phyloP scores from a whole-genome alignment of 495 filamentous ascomycete genomes.

The Talaromyces adpressus region DNA sequence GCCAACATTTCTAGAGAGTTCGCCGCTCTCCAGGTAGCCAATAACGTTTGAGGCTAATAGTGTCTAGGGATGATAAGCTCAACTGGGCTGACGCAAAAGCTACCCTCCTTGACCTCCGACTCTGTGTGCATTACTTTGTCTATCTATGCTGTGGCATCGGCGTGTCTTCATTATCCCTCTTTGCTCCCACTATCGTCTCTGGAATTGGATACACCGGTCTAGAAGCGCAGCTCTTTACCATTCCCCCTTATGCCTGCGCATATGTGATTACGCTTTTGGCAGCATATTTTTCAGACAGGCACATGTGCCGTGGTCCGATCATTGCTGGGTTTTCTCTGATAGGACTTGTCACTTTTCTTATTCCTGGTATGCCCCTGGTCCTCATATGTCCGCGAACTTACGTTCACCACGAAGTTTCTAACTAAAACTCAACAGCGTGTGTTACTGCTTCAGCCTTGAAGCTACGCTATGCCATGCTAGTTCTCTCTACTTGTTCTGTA shows the following conservation, averaged over 20 bases:
- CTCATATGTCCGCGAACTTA: background rate
- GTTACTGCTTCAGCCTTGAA: background rate
- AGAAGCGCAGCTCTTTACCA: conserved; percentile 33
- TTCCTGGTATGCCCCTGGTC: background rate
- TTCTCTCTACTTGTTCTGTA: background rate
- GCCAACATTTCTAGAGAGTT: conserved; percentile 37
- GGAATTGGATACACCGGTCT: conserved; percentile 49
- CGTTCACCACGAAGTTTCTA: background rate
- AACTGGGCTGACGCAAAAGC: conserved; percentile 43
- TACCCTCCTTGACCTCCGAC: conserved; percentile 42
- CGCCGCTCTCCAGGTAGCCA: conserved; percentile 26
- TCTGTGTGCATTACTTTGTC: conserved; percentile 39
- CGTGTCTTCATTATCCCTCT: conserved; percentile 26
- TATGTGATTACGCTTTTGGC: background rate
- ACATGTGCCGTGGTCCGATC: background rate
- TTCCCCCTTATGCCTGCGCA: conserved; percentile 20
- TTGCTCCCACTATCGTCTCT: conserved; percentile 49
- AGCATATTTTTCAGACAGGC: background rate
- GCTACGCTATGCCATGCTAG: background rate
- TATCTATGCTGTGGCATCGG: conserved; percentile 46
- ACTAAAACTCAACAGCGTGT: background rate
- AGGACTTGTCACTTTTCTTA: background rate
- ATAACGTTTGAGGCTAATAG: background rate
- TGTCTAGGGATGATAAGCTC: conserved; percentile 22
- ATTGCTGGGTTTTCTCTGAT: background rate